Percentiles rank a stretch among this genome's conserved stretches.
Evolutionary conservation across 352 stramenopile species (phyloP).

Genomic region (Blastocystis sp.): DNA sequence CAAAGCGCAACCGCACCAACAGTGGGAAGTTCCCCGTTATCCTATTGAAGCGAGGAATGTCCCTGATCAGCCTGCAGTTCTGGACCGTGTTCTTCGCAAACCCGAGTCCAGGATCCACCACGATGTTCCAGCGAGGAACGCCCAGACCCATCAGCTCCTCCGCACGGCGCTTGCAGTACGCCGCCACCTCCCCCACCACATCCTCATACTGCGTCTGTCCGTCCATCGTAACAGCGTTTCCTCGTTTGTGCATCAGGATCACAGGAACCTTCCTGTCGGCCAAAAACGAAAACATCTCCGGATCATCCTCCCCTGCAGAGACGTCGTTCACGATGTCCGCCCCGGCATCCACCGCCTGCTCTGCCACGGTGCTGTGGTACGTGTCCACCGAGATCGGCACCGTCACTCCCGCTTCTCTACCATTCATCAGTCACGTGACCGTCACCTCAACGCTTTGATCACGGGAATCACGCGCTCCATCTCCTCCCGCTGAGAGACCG

Average conservation of each 20-base stretch:
- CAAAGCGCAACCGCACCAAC: conserved; percentile 66
- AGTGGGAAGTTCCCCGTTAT: conserved; percentile 66
- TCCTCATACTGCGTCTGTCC: conserved; percentile 69
- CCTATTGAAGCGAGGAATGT: conserved; percentile 69
- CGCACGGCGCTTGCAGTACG: conserved; percentile 74
- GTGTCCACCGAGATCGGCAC: conserved; percentile 94
- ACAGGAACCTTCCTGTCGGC: conserved; percentile 67
- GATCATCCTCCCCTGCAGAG: conserved; percentile 83
- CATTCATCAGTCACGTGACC: neutral
- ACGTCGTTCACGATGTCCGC: conserved; percentile 96
- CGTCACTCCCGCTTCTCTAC: conserved; percentile 64
- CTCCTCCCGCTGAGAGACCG: conserved; percentile 81
- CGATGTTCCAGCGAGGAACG: conserved; percentile 85
- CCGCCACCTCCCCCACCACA: conserved; percentile 79
- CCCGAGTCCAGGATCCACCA: conserved; percentile 92
- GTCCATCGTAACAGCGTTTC: conserved; percentile 89
- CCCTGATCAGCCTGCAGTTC: conserved; percentile 82
- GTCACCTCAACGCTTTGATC: conserved; percentile 78
- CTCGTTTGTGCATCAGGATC: conserved; percentile 95
- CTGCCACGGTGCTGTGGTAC: conserved; percentile 80
- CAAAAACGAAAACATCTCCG: conserved; percentile 75
- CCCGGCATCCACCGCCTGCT: conserved; percentile 79
- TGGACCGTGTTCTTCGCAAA: conserved; percentile 88
- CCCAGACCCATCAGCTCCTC: conserved; percentile 74
- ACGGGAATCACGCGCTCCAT: conserved; percentile 83